These are phyloP conservation scores for Geotrichum citri-aurantii DNA, from an alignment of 1,139 yeast genomes.

Conservation along the genomic window DNA sequence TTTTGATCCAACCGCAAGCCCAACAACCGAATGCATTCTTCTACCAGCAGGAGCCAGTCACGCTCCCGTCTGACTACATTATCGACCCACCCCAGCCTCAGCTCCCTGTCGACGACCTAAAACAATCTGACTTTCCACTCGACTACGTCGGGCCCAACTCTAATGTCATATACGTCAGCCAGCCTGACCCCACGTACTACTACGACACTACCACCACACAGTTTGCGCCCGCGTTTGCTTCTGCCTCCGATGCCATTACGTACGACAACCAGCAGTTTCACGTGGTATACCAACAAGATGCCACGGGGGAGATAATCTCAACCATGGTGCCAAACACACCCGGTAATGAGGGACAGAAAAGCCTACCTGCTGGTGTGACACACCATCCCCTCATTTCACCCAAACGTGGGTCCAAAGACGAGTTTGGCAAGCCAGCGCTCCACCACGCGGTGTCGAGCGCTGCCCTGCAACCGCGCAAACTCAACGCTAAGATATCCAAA, in stretches of 20 bases:
- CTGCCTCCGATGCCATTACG: conserved; percentile 2
- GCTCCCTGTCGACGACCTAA: neutral
- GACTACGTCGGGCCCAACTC: conserved; percentile 13
- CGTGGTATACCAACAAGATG: conserved; percentile 16
- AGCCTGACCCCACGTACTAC: neutral
- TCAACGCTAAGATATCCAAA: conserved; percentile 7
- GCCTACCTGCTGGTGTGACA: neutral
- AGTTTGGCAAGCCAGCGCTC: neutral
- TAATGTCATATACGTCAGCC: neutral
- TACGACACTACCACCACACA: neutral
- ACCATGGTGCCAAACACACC: conserved; percentile 8
- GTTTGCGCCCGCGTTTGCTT: neutral
- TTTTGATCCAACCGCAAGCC: neutral
- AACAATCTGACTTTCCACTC: conserved; percentile 14
- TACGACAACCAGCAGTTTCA: conserved; percentile 13
- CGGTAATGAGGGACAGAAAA: neutral
- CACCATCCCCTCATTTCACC: neutral
- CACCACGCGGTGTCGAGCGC: neutral
- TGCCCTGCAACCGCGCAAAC: conserved; percentile 8
- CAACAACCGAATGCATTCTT: neutral
- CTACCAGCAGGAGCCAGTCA: neutral
- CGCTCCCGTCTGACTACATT: neutral
- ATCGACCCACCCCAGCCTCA: neutral
- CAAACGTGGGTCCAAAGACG: neutral
- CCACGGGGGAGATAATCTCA: conserved; percentile 4